Evolutionary conservation across 2,329 filamentous ascomycete species (phyloP), one percentile per base, ranked within the genome.

Genomic region (Pestalotiopsis sp.): DNA sequence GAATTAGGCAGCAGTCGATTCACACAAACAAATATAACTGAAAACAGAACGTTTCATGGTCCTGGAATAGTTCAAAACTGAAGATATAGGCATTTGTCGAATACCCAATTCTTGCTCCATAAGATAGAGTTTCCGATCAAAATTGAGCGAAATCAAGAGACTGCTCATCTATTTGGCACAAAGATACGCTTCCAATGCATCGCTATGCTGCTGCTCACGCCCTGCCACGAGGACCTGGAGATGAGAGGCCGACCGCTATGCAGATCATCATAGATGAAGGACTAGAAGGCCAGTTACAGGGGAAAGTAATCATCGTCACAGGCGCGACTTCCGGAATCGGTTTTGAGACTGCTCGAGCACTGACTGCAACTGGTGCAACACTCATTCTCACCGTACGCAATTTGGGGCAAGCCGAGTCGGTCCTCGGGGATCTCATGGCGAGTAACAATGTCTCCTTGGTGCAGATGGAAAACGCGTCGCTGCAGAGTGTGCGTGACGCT

Each of bases 211-310:
- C 67, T 57, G 56, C 24, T 10, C 70, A 72, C 48, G 66, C 48
- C 52, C 17, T 14, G 38, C 60, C 64, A 10, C 26, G 68, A 56
- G 71, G 71, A 44, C 68, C 68, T 17, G 71, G 70, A 5, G 71
- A 73, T 68, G 66, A 66, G 26, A 70, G 71, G 14, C 71, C 71
- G 13, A 73, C 70, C 48, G 70, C 71, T 39, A 5, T 26, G 10
- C 44, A 57, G 22, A 64, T 59, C 2, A 60, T 59, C 20, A 48
- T 26, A 38, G 60, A 65, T 22, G 52, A 55, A 20, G 57, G 65
- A 7, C 22, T 67, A 17, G 48, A 65, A n/a, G 52, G 52, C 13
- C 7, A 55, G 17, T 48, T 58, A 9, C 5, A 13, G 9, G 65
- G 26, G 3, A 62, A 67, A 60, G 68, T 71, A n/a, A 64, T 71